These are phyloP conservation scores for Fomitopsis pinicola DNA, from an alignment of 1,284 basidiomycete genomes.

Conservation along the genomic window DNA sequence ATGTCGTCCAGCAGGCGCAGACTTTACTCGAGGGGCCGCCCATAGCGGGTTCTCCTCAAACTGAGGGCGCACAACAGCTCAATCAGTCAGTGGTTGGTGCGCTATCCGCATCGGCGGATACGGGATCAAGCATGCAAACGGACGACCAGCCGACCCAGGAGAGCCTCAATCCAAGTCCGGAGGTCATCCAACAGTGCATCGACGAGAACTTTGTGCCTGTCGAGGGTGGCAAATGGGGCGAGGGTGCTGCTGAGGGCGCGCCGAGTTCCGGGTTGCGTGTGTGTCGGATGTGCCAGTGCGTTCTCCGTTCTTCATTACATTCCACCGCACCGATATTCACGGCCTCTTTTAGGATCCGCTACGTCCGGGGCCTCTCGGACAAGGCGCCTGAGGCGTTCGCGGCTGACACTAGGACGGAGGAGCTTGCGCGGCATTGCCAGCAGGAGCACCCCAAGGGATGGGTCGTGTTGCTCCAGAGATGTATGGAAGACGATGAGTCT, in stretches of 20 bases:
- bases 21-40: background rate
- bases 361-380: conserved; percentile 21
- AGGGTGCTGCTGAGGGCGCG: conserved; percentile 2
- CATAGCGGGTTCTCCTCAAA: background rate
- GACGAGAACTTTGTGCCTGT: conserved; percentile 37
- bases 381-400: conserved; percentile 29
- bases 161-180: background rate
- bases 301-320: conserved; percentile 4
- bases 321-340: background rate
- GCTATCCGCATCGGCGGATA: background rate
- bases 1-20: background rate
- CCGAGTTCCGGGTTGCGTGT: conserved; percentile 13
- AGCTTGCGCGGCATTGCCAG: conserved; percentile 25
- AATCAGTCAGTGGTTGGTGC: background rate
- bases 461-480: conserved; percentile 15
- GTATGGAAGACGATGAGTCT: conserved; percentile 7
- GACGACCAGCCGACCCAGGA: background rate
- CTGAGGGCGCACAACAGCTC: background rate
- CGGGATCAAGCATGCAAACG: background rate
- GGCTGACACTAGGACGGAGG: conserved; percentile 22
- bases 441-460: conserved; percentile 20
- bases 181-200: conserved; percentile 36
- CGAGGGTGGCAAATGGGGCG: conserved; percentile 32
- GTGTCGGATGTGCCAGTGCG: conserved; percentile 52
- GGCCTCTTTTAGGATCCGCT: conserved; percentile 26